Evolutionary conservation across 805 yeast genomes (phyloP), one percentile per base, ranked within the genome.

Genomic region (Cyberlindnera maritima): DNA sequence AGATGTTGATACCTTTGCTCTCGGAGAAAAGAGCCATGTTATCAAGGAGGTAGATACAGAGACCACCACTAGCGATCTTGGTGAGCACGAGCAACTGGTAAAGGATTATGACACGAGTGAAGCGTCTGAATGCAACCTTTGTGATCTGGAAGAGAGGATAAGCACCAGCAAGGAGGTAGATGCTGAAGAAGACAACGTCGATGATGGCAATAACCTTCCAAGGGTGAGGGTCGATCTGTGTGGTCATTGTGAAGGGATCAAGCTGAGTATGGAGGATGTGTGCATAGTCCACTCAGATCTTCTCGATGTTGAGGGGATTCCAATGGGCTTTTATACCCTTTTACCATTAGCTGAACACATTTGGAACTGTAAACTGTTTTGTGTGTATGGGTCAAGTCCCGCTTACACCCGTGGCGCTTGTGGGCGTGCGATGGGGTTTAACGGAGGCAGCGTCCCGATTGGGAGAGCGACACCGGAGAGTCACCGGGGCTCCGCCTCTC

Each of bases 121-220:
- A 46, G 12, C 20, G 14, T 10, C 20, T 25, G 39, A 41, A 41
- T 2, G 36, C 33, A 3, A 26, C 15, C 5, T 40, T 18, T 1
- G 36, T 14, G 10, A 37, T 31, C 13, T 15, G 10, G 36, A 19
- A 35, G 20, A 41, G 9, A 9, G 49, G 45, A 17, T 32, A 37
- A 3, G 20, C 31, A 19, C 38, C 39, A 9, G 35, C 13, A 3
- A 37, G 10, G 18, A 36, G 3, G 26, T 19, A 41, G 19, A 36
- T 2, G 17, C 20, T 25, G 23, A 25, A 45, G 21, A 36, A 13
- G 17, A 39, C 44, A n/a, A 37, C 35, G 7, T 32, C 41, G 13
- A 36, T 21, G n/a, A 19, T 28, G 12, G 41, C 17, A 10, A 45
- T 39, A 18, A 15, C 37, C 14, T 35, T 39, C 44, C 48, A 45